These are phyloP conservation scores for Metarhizium guizhouense DNA, from an alignment of 2,329 filamentous ascomycete genomes.

Conservation along the genomic window DNA sequence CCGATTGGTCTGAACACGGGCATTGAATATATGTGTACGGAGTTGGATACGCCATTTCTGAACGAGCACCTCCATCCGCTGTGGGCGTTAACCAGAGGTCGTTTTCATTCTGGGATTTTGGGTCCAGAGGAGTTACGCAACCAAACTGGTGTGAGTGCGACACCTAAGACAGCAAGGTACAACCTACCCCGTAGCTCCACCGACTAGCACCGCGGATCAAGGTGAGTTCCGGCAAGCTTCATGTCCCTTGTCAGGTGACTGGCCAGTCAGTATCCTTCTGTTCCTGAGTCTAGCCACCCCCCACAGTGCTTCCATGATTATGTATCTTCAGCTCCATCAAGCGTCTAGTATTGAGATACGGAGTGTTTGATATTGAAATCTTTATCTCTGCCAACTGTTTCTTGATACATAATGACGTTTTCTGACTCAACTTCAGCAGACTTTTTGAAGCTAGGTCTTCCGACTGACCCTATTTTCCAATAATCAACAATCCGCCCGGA, in stretches of 20 bases:
- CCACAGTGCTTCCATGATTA: too few relatives aligned
- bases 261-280: background rate
- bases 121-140: background rate
- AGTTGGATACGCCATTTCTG: slow-evolving; percentile 39
- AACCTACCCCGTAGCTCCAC: too few relatives aligned
- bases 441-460: too few relatives aligned
- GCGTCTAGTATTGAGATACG: too few relatives aligned
- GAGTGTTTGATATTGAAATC: too few relatives aligned
- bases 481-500: background rate
- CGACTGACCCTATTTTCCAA: background rate
- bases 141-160: background rate
- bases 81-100: background rate
- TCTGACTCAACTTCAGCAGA: too few relatives aligned
- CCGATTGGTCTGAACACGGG: slow-evolving; percentile 47
- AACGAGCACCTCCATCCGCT: background rate
- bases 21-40: slow-evolving; percentile 62
- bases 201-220: background rate
- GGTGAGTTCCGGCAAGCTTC: background rate
- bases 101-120: background rate
- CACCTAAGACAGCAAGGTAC: too few relatives aligned
- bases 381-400: too few relatives aligned
- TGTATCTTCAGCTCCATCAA: background rate
- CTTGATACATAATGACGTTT: too few relatives aligned
- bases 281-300: background rate
- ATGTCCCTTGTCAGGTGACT: slow-evolving; percentile 4